phyloP scores from a whole-genome alignment of 495 filamentous ascomycete species.

The Penicillium nucicola region DNA sequence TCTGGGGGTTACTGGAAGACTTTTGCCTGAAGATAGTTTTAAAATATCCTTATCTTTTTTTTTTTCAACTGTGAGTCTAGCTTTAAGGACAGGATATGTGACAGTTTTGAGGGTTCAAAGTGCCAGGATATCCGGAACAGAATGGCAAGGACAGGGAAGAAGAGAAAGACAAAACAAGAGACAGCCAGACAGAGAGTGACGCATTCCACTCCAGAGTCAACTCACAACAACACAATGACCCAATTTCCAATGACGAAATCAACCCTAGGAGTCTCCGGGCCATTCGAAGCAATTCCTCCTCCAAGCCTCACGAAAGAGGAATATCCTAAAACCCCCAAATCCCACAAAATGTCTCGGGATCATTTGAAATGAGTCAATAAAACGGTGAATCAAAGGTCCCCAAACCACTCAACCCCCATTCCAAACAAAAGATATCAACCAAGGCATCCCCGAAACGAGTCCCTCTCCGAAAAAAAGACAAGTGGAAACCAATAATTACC shows the following conservation, averaged over 20 bases:
- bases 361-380: slow-evolving; percentile 1
- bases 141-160: neutral
- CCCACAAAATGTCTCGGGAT: neutral
- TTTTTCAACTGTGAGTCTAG: too few species aligned
- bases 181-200: neutral
- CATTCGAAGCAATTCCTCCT: too few species aligned
- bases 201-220: neutral
- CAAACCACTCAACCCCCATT: neutral
- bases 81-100: too few species aligned
- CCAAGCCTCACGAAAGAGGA: neutral
- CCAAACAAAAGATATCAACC: too few species aligned
- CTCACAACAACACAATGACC: too few species aligned
- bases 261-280: too few species aligned
- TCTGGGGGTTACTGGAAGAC: too few species aligned
- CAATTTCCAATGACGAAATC: too few species aligned
- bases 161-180: neutral
- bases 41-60: too few species aligned
- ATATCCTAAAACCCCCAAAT: neutral
- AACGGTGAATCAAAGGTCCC: neutral
- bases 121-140: too few species aligned
- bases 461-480: neutral
- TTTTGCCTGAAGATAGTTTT: too few species aligned
- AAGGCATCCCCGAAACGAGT: neutral
- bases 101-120: too few species aligned
- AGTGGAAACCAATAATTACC: slow-evolving; percentile 1